phyloP scores from a whole-genome alignment of 1,284 basidiomycete species.

The Tranzscheliella williamsii region DNA sequence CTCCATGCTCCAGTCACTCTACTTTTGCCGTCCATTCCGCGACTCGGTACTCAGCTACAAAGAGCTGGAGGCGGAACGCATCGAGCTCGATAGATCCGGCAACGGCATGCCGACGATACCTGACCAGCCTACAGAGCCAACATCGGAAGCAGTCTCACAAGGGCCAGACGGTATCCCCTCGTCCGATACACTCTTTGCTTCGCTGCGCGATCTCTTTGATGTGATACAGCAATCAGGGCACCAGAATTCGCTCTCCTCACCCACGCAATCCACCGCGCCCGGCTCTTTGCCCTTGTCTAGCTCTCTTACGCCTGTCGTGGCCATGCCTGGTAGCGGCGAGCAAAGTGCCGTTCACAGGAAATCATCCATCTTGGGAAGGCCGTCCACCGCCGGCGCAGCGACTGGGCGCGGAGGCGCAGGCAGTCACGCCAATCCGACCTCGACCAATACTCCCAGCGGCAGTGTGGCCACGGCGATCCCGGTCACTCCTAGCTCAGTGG shows the following conservation, averaged over 20 bases:
- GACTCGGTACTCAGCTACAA: conserved; percentile 67
- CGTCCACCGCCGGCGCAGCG: conserved; percentile 16
- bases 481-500: conserved; percentile 13
- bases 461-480: conserved; percentile 16
- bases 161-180: conserved; percentile 21
- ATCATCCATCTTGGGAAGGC: conserved; percentile 27
- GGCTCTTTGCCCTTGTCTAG: conserved; percentile 23
- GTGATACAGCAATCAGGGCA: conserved; percentile 35
- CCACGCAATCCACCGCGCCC: conserved; percentile 14
- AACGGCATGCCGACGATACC: conserved; percentile 1
- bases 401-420: conserved; percentile 22
- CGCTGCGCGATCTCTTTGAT: conserved; percentile 39
- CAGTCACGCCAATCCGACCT: conserved; percentile 4
- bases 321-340: conserved; percentile 3
- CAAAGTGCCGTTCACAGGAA: conserved; percentile 7
- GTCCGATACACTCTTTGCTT: conserved; percentile 32
- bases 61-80: conserved; percentile 2
- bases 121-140: conserved; percentile 5
- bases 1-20: conserved; percentile 93
- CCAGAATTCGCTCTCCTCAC: conserved; percentile 17
- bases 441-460: conserved; percentile 2
- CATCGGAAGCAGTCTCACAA: conserved; percentile 7
- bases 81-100: conserved; percentile 6
- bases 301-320: conserved; percentile 13
- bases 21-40: conserved; percentile 80